Base-by-base conservation (phyloP, 2,329 filamentous ascomycete genomes). In the Cytospora mali region DNA sequence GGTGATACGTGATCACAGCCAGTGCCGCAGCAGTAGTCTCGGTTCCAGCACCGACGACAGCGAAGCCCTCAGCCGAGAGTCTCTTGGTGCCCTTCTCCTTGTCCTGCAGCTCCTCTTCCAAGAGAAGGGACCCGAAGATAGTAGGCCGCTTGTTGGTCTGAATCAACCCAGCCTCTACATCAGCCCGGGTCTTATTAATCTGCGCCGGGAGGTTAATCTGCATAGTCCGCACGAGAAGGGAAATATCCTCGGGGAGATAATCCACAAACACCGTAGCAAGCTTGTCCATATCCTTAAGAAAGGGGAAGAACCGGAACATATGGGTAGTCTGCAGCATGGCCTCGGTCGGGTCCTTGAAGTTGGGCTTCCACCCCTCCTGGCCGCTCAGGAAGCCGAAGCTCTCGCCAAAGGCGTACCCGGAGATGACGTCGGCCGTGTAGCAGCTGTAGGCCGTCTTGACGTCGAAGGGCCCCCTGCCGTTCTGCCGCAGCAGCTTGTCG, bases 201-300 rank as follows among this genome's bases (percentile, higher is more conserved):
- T 76, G 74, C 4, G 71, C 64, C 14, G 73, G 68, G 28, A 79
- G 75, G 31, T 75, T 73, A 28, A 74, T 72, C 66, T 77, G 75
- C 71, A 76, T 75, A 65, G 72, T 75, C 42, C 56, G 18, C 3
- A 63, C 42, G 14, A 63, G 60, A 1, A 63, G 25, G 2, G 42
- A 23, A 0, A 63, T 18, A 10, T 59, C 55, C n/a, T 23, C 46
- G 13, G 61, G 61, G 5, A 63, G 51, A 28, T 55, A 63, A 23
- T 63, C 55, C 14, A 63, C 61, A 27, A 63, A 33, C 49, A 18
- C n/a, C 9, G 31, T 68, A 52, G 67, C 63, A 18, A 68, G 55
- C 10, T 39, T 28, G 3, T 68, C 70, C 6, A 71, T 54, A 6
- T 63, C 65, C n/a, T 68, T 59, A 0, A 67, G 61, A 2, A 62